A percentile compares a stretch with the other conserved stretches of the same genome.
Conservation (phyloP, 2,329 filamentous ascomycete genomes). For the Aureobasidium sp. region DNA sequence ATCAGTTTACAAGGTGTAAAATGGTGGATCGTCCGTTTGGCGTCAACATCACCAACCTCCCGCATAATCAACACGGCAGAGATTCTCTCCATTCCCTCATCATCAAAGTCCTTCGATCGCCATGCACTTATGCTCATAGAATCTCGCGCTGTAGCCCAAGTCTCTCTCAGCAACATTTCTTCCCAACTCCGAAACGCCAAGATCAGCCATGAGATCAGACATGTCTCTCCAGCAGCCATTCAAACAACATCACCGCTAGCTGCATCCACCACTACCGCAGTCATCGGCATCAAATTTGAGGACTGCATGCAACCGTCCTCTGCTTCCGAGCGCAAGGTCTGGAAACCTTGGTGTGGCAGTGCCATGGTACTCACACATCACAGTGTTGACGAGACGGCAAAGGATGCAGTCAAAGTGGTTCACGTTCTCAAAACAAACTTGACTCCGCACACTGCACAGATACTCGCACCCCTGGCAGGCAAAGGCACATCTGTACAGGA, state of each 20-base stretch:
- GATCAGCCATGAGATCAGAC: conserved; percentile 18
- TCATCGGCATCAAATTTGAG: conserved; percentile 12
- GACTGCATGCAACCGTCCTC: conserved; percentile 1
- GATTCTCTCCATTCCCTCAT: conserved; percentile 5
- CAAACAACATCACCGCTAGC: conserved; percentile 13
- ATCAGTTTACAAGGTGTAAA: conserved; percentile 64
- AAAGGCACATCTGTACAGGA: conserved; percentile 45
- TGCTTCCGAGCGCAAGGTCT: background rate
- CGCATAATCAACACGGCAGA: conserved; percentile 18
- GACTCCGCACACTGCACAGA: conserved; percentile 23
- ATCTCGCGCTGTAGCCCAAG: conserved; percentile 29
- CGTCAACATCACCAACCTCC: conserved; percentile 23
- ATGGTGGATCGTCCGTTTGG: conserved; percentile 68
- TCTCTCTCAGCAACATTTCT: conserved; percentile 23
- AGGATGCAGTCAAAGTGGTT: conserved; percentile 20
- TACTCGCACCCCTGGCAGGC: conserved; percentile 28
- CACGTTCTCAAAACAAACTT: conserved; percentile 34
- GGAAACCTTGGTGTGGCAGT: conserved; percentile 13
- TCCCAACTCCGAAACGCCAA: conserved; percentile 18
- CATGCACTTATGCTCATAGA: conserved; percentile 26
- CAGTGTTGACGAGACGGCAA: conserved; percentile 13
- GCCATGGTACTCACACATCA: conserved; percentile 19
- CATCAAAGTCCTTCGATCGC: conserved; percentile 13
- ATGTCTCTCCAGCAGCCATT: background rate
- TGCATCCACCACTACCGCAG: conserved; percentile 9